Evolutionary conservation across 2,329 filamentous ascomycete genomes (phyloP).

Genomic region (Sporothrix luriei): DNA sequence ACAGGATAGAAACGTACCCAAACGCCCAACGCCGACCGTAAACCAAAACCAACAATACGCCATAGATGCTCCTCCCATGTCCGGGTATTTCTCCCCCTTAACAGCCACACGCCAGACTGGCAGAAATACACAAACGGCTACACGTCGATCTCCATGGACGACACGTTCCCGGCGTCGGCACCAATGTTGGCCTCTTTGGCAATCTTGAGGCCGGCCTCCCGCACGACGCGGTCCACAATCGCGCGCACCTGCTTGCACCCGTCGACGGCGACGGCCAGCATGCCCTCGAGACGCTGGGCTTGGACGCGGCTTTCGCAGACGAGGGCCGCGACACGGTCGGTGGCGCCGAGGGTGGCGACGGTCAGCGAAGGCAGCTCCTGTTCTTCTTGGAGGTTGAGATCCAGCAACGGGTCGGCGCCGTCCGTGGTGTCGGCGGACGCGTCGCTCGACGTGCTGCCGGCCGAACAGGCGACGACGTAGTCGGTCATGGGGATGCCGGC

Average conservation of each 20-base stretch:
- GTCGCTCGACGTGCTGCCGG: constrained; percentile 73
- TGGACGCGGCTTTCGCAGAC: constrained; percentile 90
- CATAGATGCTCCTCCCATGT: neutral
- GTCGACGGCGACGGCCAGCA: constrained; percentile 90
- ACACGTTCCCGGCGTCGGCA: neutral
- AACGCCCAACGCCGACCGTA: constrained; percentile 16
- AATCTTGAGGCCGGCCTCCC: constrained; percentile 68
- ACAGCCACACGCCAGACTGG: neutral
- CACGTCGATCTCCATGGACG: constrained; percentile 53
- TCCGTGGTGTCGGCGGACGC: constrained; percentile 66
- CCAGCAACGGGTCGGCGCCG: constrained; percentile 73
- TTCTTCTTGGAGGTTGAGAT: constrained; percentile 78
- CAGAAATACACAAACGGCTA: constrained; percentile 9
- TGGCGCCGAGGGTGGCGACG: constrained; percentile 74
- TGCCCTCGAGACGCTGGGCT: constrained; percentile 77
- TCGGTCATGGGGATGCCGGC: constrained; percentile 95
- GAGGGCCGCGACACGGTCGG: constrained; percentile 75
- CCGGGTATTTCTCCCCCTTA: neutral
- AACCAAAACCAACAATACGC: neutral
- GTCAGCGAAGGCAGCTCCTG: constrained; percentile 88
- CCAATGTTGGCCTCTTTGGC: constrained; percentile 51
- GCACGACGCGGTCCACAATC: constrained; percentile 79
- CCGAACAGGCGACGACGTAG: constrained; percentile 85
- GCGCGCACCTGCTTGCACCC: constrained; percentile 84
- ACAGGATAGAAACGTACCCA: neutral